These are phyloP conservation scores for Pythium brassicae DNA, from an alignment of 352 stramenopile species.

Conservation along the genomic window DNA sequence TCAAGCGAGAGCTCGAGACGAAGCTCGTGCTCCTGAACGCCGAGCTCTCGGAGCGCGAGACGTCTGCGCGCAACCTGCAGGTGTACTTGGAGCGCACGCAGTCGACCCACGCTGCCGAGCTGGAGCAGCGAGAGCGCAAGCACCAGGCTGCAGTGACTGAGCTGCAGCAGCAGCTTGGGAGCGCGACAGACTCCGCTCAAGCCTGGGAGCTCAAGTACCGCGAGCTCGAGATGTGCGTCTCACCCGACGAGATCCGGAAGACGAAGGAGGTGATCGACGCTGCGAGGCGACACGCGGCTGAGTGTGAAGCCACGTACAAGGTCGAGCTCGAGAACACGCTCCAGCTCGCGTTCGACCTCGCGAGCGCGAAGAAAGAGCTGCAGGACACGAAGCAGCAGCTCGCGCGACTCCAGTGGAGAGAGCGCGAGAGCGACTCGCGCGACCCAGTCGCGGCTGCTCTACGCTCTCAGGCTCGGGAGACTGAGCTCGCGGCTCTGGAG, in stretches of 20 bases:
- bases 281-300: not conserved
- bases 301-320: constrained; percentile 9
- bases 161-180: not conserved
- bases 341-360: constrained; percentile 16
- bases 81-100: constrained; percentile 5
- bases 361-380: constrained; percentile 12
- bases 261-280: not conserved
- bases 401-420: constrained; percentile 2
- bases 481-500: not conserved
- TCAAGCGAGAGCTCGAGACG: constrained; percentile 2
- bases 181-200: not conserved
- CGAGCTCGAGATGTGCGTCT: constrained; percentile 7
- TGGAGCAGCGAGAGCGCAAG: constrained; percentile 1
- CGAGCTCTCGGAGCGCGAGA: constrained; percentile 1
- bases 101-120: not conserved
- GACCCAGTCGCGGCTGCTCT: not conserved
- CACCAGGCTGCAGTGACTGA: not conserved
- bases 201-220: constrained; percentile 9
- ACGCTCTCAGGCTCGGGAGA: constrained; percentile 1
- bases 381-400: constrained; percentile 7
- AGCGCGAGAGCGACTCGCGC: not conserved
- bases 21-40: not conserved
- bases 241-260: not conserved
- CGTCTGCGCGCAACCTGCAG: not conserved
- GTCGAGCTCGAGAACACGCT: constrained; percentile 13